Evolutionary conservation across 108 stramenopile genomes (phyloP).

Genomic region (Cyclotella sp.): DNA sequence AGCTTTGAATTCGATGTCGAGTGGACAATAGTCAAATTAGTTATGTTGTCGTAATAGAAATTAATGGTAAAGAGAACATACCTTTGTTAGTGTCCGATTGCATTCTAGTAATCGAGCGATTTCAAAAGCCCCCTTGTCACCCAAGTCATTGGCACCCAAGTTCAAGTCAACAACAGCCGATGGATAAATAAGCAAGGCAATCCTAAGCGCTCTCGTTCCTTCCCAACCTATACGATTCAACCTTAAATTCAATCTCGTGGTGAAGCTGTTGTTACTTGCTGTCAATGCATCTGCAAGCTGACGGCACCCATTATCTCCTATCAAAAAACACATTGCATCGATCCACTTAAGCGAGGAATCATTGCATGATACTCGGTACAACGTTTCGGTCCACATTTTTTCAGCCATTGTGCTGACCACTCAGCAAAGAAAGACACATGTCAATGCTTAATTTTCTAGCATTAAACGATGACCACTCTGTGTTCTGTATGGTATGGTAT

Average conservation of each 20-base stretch:
- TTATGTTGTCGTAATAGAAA: no score
- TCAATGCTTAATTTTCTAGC: no score
- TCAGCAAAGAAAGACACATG: no score
- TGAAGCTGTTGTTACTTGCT: neutral
- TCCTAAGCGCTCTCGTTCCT: neutral
- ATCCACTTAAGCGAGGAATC: conserved; percentile 15
- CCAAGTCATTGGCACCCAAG: conserved; percentile 8
- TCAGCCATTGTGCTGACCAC: no score
- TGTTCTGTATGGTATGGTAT: no score
- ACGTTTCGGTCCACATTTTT: conserved; percentile 5
- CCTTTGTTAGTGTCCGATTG: conserved; percentile 9
- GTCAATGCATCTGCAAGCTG: conserved; percentile 3
- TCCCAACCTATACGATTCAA: conserved; percentile 14
- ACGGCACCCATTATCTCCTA: conserved; percentile 2
- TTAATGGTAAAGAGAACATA: neutral
- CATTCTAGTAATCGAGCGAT: neutral
- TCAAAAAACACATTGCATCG: conserved; percentile 17
- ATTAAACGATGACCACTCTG: no score
- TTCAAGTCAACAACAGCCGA: conserved; percentile 10
- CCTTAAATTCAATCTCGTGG: conserved; percentile 1
- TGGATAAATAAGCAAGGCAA: neutral
- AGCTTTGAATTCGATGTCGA: neutral
- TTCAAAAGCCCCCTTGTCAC: conserved; percentile 9
- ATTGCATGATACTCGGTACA: conserved; percentile 6
- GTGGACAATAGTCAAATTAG: neutral